These are phyloP conservation scores for Botryotinia narcissicola DNA, from an alignment of 2,329 filamentous ascomycete genomes.

Conservation along the genomic window DNA sequence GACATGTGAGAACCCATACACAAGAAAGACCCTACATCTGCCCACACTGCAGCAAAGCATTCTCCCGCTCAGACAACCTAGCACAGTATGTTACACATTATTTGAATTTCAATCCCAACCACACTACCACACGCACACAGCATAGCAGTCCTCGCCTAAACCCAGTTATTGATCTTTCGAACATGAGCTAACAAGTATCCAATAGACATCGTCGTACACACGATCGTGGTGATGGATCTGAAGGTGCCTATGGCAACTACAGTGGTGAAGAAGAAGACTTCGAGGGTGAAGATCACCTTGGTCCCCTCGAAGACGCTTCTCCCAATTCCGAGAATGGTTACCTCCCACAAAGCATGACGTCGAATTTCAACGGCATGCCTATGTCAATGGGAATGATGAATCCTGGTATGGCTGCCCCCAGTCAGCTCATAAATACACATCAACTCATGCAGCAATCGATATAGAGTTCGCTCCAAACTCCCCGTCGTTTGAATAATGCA, in stretches of 20 bases:
- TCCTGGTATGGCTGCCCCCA: conserved; percentile 40
- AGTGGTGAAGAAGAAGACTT: conserved; percentile 75
- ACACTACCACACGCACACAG: conserved; percentile 25
- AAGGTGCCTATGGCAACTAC: conserved; percentile 56
- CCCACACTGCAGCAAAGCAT: conserved; percentile 97
- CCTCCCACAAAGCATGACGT: conserved; percentile 41
- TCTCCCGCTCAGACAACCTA: conserved; percentile 97
- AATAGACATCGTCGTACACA: conserved; percentile 72
- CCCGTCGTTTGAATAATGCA: not conserved
- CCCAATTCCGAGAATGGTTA: conserved; percentile 69
- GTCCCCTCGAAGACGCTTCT: conserved; percentile 75
- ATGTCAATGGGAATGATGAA: conserved; percentile 33
- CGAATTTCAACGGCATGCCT: conserved; percentile 29
- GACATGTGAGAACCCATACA: conserved; percentile 98
- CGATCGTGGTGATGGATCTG: conserved; percentile 70
- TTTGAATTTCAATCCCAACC: conserved; percentile 15
- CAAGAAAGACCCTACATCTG: conserved; percentile 99
- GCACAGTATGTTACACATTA: conserved; percentile 70
- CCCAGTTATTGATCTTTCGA: conserved; percentile 17
- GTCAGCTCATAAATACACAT: conserved; percentile 40
- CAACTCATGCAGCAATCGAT: conserved; percentile 40
- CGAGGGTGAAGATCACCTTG: conserved; percentile 79
- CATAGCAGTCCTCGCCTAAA: conserved; percentile 39
- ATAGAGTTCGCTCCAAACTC: conserved; percentile 24
- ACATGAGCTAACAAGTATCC: conserved; percentile 30